Conservation (phyloP, 2,329 filamentous ascomycete species). For the Fusarium multiceps region DNA sequence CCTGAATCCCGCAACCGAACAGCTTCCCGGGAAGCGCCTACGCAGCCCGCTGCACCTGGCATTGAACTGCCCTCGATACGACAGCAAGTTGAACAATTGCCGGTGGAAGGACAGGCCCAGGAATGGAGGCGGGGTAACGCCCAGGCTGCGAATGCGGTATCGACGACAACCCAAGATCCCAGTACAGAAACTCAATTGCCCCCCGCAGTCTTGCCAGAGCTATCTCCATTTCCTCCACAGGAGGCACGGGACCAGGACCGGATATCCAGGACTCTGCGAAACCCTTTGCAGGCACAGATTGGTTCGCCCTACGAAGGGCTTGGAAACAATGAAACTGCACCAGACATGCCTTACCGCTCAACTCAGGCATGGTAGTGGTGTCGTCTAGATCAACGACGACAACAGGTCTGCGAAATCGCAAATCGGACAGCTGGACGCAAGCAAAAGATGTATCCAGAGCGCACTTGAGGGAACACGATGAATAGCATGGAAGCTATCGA, state of each 20-base stretch:
- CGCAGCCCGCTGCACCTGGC: constrained; percentile 6
- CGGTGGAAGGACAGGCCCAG: constrained; percentile 6
- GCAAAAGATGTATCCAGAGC: not conserved
- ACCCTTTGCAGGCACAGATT: constrained; percentile 22
- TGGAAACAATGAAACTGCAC: constrained; percentile 15
- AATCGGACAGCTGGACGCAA: not conserved
- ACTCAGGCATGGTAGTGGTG: constrained; percentile 31
- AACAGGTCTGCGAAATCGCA: not conserved
- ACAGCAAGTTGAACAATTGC: constrained; percentile 13
- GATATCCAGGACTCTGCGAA: constrained; percentile 17
- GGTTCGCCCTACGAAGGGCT: constrained; percentile 5
- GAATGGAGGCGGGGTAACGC: constrained; percentile 8
- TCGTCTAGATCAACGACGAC: not conserved
- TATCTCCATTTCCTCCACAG: constrained; percentile 24
- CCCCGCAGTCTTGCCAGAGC: constrained; percentile 28
- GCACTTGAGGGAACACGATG: not conserved
- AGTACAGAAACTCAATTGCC: constrained; percentile 4
- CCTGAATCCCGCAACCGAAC: constrained; percentile 10
- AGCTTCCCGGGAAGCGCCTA: not conserved
- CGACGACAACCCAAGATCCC: constrained; percentile 4
- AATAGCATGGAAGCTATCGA: not conserved
- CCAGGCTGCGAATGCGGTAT: constrained; percentile 2
- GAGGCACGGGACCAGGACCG: constrained; percentile 6
- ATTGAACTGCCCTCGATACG: constrained; percentile 14
- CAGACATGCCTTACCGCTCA: constrained; percentile 15